A percentile compares a stretch with the other conserved stretches of the same genome.
Conservation (phyloP, 306 rosid species). For the Hippophae gyantsensis region DNA sequence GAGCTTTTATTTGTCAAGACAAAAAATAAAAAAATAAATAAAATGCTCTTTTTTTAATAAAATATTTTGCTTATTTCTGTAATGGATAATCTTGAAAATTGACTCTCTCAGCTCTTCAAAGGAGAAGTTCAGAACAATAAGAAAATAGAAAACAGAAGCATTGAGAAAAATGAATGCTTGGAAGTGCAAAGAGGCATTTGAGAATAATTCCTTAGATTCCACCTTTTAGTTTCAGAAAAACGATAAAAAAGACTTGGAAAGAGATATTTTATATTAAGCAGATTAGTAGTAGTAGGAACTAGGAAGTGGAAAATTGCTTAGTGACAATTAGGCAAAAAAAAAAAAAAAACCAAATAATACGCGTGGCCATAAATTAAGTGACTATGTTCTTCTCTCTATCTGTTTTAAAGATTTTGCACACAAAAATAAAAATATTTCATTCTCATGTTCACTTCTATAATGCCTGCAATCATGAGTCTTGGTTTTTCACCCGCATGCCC, state of each 20-base stretch:
- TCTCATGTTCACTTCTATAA: slow-evolving; percentile 70
- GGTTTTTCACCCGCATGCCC: slow-evolving; percentile 99
- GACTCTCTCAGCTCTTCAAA: too few species aligned
- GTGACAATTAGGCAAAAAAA: slow-evolving; percentile 17
- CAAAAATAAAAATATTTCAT: slow-evolving; percentile 18
- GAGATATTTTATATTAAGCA: too few species aligned
- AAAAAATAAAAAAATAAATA: too few species aligned
- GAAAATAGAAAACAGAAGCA: not conserved
- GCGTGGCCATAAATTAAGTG: slow-evolving; percentile 46
- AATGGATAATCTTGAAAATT: too few species aligned
- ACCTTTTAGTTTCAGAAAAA: not conserved
- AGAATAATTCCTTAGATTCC: not conserved
- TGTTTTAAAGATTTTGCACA: slow-evolving; percentile 27
- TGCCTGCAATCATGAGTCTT: slow-evolving; percentile 89
- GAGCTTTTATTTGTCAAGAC: too few species aligned
- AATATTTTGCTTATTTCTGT: too few species aligned
- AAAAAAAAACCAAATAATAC: slow-evolving; percentile 21
- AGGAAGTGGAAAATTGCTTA: too few species aligned
- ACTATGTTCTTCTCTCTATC: slow-evolving; percentile 26
- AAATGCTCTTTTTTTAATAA: too few species aligned
- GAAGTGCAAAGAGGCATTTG: not conserved
- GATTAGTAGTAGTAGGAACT: too few species aligned
- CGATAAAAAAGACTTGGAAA: not conserved
- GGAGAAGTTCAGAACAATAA: too few species aligned
- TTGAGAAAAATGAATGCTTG: not conserved